A percentile compares a stretch with the other conserved stretches of the same genome.
These are phyloP conservation scores for Phytophthora meadii DNA, from an alignment of 352 stramenopile species.

Conservation along the genomic window DNA sequence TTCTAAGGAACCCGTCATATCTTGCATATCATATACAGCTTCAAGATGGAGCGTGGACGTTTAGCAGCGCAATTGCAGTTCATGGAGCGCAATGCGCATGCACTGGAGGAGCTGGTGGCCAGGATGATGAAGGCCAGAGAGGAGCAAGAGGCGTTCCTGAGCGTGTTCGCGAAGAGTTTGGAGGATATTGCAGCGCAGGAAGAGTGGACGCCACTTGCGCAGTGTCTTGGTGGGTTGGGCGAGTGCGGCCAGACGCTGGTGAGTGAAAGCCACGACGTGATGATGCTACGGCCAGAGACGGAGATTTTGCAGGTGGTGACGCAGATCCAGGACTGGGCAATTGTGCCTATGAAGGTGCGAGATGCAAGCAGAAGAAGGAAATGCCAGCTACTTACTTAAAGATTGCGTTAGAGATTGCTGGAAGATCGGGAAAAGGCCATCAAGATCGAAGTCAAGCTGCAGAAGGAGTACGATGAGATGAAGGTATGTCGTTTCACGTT, in stretches of 20 bases:
- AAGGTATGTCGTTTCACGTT: constrained; percentile 21
- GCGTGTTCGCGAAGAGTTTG: constrained; percentile 57
- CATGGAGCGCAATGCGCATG: constrained; percentile 80
- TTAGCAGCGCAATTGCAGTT: constrained; percentile 77
- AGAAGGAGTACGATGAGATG: constrained; percentile 81
- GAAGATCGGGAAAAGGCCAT: constrained; percentile 85
- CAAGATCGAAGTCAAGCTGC: constrained; percentile 79
- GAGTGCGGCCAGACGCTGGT: constrained; percentile 58
- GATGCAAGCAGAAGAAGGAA: neutral
- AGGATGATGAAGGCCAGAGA: constrained; percentile 72
- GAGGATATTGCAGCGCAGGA: constrained; percentile 77
- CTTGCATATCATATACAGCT: neutral
- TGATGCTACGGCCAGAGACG: constrained; percentile 72
- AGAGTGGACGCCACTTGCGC: constrained; percentile 46
- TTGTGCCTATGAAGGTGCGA: constrained; percentile 81
- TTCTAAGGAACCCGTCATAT: no score
- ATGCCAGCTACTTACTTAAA: neutral
- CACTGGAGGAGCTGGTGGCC: constrained; percentile 76
- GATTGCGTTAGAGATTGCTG: constrained; percentile 55
- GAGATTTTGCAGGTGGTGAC: constrained; percentile 75
- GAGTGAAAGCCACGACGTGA: constrained; percentile 76
- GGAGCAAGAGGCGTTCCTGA: constrained; percentile 71
- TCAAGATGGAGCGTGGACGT: constrained; percentile 46
- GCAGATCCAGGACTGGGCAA: constrained; percentile 85
- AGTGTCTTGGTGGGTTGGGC: constrained; percentile 60